phyloP scores from a whole-genome alignment of 305 asterid genomes.

The Monarda citriodora region DNA sequence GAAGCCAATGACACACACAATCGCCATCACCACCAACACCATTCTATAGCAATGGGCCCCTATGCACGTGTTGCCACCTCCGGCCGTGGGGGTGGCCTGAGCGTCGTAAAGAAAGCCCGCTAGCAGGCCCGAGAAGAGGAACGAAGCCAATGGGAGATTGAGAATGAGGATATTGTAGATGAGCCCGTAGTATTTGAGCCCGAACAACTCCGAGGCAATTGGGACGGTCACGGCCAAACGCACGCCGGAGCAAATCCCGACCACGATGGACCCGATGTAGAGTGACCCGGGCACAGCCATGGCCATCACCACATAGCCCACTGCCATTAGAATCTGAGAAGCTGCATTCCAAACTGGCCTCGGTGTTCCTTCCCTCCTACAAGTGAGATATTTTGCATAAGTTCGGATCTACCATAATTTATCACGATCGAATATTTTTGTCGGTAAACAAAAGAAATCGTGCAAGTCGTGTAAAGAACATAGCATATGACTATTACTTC shows the following conservation, averaged over 20 bases:
- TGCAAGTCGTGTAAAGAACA: background rate
- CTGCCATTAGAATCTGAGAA: constrained; percentile 83
- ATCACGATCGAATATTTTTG: background rate
- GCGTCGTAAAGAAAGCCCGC: constrained; percentile 81
- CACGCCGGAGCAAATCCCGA: constrained; percentile 87
- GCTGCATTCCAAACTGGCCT: constrained; percentile 97
- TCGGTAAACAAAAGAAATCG: background rate
- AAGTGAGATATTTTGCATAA: background rate
- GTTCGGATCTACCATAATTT: background rate
- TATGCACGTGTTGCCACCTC: constrained; percentile 77
- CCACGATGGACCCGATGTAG: constrained; percentile 78
- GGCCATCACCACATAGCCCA: constrained; percentile 75
- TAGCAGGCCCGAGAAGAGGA: constrained; percentile 91
- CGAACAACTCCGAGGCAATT: constrained; percentile 89
- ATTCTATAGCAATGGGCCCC: constrained; percentile 89
- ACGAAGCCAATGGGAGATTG: constrained; percentile 90
- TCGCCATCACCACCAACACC: constrained; percentile 84
- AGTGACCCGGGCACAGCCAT: constrained; percentile 92
- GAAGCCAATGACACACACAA: constrained; percentile 71
- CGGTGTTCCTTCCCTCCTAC: constrained; percentile 74
- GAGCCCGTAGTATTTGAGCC: constrained; percentile 83
- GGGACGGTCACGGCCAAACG: constrained; percentile 86
- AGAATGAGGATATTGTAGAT: constrained; percentile 90
- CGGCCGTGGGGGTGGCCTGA: constrained; percentile 53
- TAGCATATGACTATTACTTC: background rate